A percentile compares a stretch with the other conserved stretches of the same genome.
phyloP scores from a whole-genome alignment of 345 rosid species.

The Combretum micranthum region DNA sequence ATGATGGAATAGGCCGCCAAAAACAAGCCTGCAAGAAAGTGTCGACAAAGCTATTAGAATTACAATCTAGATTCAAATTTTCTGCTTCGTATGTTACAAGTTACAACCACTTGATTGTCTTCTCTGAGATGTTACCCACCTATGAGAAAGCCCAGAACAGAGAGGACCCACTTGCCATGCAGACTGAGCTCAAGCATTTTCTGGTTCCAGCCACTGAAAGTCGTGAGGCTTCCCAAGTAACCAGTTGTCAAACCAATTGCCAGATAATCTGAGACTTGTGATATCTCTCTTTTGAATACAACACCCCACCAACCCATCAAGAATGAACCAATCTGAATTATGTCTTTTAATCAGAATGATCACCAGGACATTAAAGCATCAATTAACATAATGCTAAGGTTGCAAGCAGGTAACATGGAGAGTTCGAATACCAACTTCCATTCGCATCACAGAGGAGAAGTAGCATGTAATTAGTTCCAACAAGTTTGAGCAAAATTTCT shows the following conservation, averaged over 20 bases:
- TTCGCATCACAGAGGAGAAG: too few relatives aligned
- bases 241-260: constrained; percentile 84
- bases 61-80: too few relatives aligned
- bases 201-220: constrained; percentile 98
- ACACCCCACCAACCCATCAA: constrained; percentile 97
- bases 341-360: background rate
- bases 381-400: too few relatives aligned
- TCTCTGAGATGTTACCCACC: constrained; percentile 30
- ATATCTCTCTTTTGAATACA: constrained; percentile 68
- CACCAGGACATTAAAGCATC: background rate
- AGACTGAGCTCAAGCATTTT: constrained; percentile 84
- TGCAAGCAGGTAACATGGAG: too few relatives aligned
- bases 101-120: background rate
- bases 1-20: constrained; percentile 65
- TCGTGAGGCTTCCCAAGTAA: constrained; percentile 84
- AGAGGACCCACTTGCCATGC: constrained; percentile 63
- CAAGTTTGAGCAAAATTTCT: too few relatives aligned
- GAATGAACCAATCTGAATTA: constrained; percentile 76
- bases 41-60: background rate
- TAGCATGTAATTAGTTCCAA: too few relatives aligned
- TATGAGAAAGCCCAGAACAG: constrained; percentile 59
- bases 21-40: constrained; percentile 58
- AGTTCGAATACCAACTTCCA: too few relatives aligned
- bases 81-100: too few relatives aligned
- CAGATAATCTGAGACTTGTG: constrained; percentile 51